Conservation (phyloP, 306 rosid species). For the Hippophae tibetana region DNA sequence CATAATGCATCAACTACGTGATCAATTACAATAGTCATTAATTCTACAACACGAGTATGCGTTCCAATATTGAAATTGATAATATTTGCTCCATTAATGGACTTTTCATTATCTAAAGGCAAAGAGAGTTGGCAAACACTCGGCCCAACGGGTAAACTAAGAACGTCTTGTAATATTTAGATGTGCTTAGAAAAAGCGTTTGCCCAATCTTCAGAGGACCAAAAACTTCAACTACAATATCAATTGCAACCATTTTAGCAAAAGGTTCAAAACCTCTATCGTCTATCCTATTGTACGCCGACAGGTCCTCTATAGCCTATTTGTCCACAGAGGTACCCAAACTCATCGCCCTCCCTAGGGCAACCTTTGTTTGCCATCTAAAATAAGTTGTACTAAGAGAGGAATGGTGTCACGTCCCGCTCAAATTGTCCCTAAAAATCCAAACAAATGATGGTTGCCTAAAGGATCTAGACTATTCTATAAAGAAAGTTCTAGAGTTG, state of each 20-base stretch:
- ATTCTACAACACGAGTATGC: too few species aligned
- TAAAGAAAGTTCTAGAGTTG: too few species aligned
- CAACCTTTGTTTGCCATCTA: neutral
- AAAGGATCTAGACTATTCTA: too few species aligned
- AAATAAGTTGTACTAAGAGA: constrained; percentile 1
- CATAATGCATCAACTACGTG: too few species aligned
- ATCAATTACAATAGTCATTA: too few species aligned
- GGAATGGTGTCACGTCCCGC: too few species aligned
- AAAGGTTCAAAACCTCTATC: constrained; percentile 2
- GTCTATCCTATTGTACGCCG: neutral
- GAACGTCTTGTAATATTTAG: neutral
- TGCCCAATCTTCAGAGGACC: constrained; percentile 4
- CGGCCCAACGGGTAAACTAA: neutral
- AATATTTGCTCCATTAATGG: too few species aligned
- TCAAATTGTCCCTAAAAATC: too few species aligned
- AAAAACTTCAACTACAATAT: neutral
- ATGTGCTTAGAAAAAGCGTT: neutral
- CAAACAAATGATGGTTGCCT: too few species aligned
- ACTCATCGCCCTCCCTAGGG: neutral
- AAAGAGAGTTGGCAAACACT: neutral
- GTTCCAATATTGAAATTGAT: too few species aligned
- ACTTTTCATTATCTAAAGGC: too few species aligned
- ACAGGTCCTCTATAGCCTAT: neutral
- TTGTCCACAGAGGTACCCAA: neutral
- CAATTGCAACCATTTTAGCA: neutral